These are phyloP conservation scores for Cantharellus anzutake DNA, from an alignment of 768 basidiomycete species.

Conservation along the genomic window DNA sequence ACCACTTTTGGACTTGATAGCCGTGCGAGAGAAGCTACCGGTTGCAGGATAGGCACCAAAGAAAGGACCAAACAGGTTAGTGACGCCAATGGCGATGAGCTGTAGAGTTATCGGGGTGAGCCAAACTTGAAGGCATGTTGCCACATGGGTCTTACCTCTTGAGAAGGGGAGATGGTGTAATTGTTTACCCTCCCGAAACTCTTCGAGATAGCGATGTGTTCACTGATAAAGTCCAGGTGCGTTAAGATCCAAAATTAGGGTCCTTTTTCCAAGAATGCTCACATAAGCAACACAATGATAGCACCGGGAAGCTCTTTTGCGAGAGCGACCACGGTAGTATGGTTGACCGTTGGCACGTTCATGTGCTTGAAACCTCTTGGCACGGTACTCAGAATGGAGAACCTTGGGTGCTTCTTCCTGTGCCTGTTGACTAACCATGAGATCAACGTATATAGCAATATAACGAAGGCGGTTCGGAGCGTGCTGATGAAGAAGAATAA, in stretches of 20 bases:
- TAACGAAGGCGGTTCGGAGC: constrained; percentile 69
- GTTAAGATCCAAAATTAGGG: neutral
- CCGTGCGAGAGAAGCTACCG: constrained; percentile 96
- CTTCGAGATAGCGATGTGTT: constrained; percentile 96
- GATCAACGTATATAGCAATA: constrained; percentile 70
- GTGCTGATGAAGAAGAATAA: constrained; percentile 63
- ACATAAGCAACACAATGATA: constrained; percentile 68
- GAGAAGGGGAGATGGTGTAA: constrained; percentile 50
- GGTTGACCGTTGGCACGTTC: constrained; percentile 28
- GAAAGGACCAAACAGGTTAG: constrained; percentile 75
- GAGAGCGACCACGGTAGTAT: constrained; percentile 41
- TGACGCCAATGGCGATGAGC: constrained; percentile 92
- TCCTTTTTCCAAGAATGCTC: neutral
- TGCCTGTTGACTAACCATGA: constrained; percentile 71
- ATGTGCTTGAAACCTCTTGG: constrained; percentile 50
- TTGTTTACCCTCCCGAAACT: constrained; percentile 88
- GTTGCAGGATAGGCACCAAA: constrained; percentile 92
- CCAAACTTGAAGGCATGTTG: constrained; percentile 10
- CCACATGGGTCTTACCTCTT: constrained; percentile 21
- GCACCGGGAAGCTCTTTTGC: constrained; percentile 62
- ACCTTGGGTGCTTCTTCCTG: constrained; percentile 29
- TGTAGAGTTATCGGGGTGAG: constrained; percentile 36
- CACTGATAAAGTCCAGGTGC: constrained; percentile 14
- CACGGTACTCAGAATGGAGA: constrained; percentile 66
- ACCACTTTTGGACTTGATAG: constrained; percentile 87